Evolutionary conservation across 2,329 filamentous ascomycete species (phyloP).

Genomic region (Leptographium galeiforme): DNA sequence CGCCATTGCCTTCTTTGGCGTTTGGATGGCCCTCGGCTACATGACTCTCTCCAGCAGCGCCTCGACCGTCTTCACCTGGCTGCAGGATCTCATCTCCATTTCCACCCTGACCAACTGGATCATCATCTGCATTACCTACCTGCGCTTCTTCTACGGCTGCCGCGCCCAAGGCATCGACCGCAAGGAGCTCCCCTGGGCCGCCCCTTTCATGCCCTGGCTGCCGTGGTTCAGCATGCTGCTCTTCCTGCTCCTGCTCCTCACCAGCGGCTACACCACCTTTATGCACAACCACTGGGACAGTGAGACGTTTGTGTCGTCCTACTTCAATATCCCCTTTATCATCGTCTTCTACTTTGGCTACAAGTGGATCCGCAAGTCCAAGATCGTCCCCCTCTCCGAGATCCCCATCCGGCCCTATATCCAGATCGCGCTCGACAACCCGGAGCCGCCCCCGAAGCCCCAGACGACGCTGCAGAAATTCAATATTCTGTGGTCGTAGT

Average conservation of each 20-base stretch:
- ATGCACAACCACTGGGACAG: slow-evolving; percentile 20
- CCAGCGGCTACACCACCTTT: slow-evolving; percentile 17
- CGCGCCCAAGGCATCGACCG: slow-evolving; percentile 50
- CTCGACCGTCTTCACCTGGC: slow-evolving; percentile 15
- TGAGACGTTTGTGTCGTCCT: slow-evolving; percentile 19
- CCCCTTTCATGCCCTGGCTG: slow-evolving; percentile 52
- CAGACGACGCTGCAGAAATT: not conserved
- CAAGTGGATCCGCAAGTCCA: slow-evolving; percentile 10
- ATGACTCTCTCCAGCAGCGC: slow-evolving; percentile 22
- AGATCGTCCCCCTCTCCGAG: slow-evolving; percentile 3
- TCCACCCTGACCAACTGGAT: slow-evolving; percentile 48
- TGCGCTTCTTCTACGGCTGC: slow-evolving; percentile 55
- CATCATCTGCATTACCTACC: slow-evolving; percentile 26
- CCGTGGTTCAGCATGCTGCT: slow-evolving; percentile 49
- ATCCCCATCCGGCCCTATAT: slow-evolving; percentile 8
- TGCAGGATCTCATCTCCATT: slow-evolving; percentile 46
- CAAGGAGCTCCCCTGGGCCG: slow-evolving; percentile 47
- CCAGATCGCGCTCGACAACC: slow-evolving; percentile 1
- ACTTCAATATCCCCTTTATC: slow-evolving; percentile 20
- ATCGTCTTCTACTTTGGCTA: slow-evolving; percentile 12
- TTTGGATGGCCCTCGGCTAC: slow-evolving; percentile 38
- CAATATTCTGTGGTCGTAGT: slow-evolving; percentile 5
- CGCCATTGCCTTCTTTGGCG: slow-evolving; percentile 35
- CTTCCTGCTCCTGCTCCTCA: slow-evolving; percentile 14
- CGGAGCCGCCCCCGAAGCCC: not conserved